phyloP scores from a whole-genome alignment of 208 protist species.

The Leishmania turanica region DNA sequence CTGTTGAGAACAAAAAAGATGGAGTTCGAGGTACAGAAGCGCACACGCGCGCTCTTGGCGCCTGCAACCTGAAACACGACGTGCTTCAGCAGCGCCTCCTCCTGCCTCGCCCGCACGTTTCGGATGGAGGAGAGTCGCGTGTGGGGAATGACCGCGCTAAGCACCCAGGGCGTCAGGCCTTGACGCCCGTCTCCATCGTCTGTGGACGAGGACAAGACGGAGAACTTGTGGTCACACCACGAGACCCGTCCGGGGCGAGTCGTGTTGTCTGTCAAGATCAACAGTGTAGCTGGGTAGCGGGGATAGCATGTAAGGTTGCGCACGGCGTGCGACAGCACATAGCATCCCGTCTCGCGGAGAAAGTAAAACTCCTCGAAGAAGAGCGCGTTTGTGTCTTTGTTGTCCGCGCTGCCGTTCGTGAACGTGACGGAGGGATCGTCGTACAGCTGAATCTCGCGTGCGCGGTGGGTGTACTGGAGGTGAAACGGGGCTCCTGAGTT shows the following conservation, averaged over 20 bases:
- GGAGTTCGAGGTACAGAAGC: constrained; percentile 45
- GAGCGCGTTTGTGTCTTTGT: neutral
- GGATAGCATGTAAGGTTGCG: constrained; percentile 31
- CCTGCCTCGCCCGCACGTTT: constrained; percentile 33
- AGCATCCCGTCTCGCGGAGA: constrained; percentile 39
- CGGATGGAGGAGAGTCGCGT: constrained; percentile 41
- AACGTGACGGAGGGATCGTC: constrained; percentile 25
- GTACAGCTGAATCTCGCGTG: constrained; percentile 26
- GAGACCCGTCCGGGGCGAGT: constrained; percentile 48
- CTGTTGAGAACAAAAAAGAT: constrained; percentile 66
- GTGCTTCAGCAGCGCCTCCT: constrained; percentile 42
- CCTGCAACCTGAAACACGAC: constrained; percentile 68
- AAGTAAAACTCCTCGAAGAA: constrained; percentile 40
- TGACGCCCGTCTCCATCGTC: constrained; percentile 37
- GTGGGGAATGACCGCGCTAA: constrained; percentile 69
- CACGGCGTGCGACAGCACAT: constrained; percentile 46
- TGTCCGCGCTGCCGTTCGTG: constrained; percentile 4
- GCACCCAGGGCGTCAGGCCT: constrained; percentile 68
- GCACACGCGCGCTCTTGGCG: constrained; percentile 20
- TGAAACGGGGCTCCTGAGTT: constrained; percentile 28
- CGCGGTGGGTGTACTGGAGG: constrained; percentile 28
- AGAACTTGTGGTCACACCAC: constrained; percentile 63
- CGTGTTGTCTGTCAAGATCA: constrained; percentile 72
- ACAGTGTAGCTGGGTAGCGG: constrained; percentile 45
- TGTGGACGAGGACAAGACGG: constrained; percentile 22